These are phyloP conservation scores for Fragilariopsis cylindrus DNA, from an alignment of 108 stramenopile species.

Conservation along the genomic window DNA sequence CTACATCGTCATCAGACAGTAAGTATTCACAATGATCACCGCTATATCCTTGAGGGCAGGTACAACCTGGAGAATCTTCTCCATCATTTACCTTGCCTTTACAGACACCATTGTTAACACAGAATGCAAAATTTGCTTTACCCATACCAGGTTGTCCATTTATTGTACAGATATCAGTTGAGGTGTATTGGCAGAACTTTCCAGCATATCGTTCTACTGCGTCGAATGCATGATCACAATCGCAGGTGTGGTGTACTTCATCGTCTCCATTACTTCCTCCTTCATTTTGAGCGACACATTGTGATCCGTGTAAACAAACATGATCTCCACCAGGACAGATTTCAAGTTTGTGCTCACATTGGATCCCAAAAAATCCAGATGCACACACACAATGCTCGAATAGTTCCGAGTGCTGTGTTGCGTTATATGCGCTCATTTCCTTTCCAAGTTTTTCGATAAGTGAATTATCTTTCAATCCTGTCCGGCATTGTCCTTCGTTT, in stretches of 20 bases:
- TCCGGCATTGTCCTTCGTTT: slow-evolving; percentile 44
- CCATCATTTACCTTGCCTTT: slow-evolving; percentile 26
- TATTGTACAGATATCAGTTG: slow-evolving; percentile 33
- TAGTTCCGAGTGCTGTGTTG: slow-evolving; percentile 24
- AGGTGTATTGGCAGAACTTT: slow-evolving; percentile 35
- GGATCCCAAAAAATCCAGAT: slow-evolving; percentile 44
- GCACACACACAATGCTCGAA: slow-evolving; percentile 69
- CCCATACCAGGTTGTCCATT: slow-evolving; percentile 30
- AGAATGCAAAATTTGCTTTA: slow-evolving; percentile 35
- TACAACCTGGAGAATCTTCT: slow-evolving; percentile 36
- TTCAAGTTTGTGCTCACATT: slow-evolving; percentile 55
- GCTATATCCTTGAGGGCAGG: slow-evolving; percentile 29
- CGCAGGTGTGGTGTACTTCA: slow-evolving; percentile 29
- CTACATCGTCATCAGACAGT: background rate
- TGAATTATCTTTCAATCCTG: slow-evolving; percentile 38
- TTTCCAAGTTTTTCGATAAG: slow-evolving; percentile 23
- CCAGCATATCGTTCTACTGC: slow-evolving; percentile 26
- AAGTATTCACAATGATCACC: slow-evolving; percentile 43
- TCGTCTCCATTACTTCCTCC: slow-evolving; percentile 7
- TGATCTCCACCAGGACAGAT: slow-evolving; percentile 51
- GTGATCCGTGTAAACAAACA: slow-evolving; percentile 57
- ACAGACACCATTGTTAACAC: slow-evolving; percentile 49
- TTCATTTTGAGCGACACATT: slow-evolving; percentile 34
- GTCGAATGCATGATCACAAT: slow-evolving; percentile 42
- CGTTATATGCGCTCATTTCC: slow-evolving; percentile 25